Evolutionary conservation across 805 yeast species (phyloP).

Genomic region (Monosporozyma siamensis): DNA sequence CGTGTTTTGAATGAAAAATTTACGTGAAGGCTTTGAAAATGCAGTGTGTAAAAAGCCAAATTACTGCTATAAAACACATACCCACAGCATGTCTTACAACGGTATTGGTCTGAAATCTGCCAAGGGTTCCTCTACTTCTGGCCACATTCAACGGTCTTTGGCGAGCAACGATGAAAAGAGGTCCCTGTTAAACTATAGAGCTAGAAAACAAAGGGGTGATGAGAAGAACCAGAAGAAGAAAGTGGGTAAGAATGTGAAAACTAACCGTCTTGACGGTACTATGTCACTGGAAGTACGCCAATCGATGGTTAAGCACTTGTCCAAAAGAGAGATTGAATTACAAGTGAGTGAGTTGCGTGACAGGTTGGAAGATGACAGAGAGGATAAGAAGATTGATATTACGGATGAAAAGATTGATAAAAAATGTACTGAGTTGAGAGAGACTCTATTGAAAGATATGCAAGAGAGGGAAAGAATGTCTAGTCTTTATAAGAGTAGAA

Average conservation of each 20-base stretch:
- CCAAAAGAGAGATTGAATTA: conserved; percentile 21
- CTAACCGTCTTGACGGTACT: too few species aligned
- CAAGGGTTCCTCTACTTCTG: conserved; percentile 30
- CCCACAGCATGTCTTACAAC: conserved; percentile 1
- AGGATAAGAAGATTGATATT: conserved; percentile 7
- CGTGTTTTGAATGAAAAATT: not conserved
- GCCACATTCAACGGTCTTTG: conserved; percentile 26
- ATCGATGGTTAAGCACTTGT: conserved; percentile 9
- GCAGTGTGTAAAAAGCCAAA: too few species aligned
- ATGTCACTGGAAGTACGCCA: too few species aligned
- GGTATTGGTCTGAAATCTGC: conserved; percentile 26
- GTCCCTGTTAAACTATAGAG: conserved; percentile 4
- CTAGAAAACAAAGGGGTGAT: not conserved
- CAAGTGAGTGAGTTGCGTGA: conserved; percentile 24
- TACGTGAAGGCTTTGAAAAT: not conserved
- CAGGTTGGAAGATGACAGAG: conserved; percentile 18
- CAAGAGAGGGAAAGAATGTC: conserved; percentile 9
- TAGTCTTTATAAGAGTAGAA: conserved; percentile 8
- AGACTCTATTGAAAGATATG: conserved; percentile 6
- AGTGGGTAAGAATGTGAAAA: too few species aligned
- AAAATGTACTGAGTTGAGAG: conserved; percentile 16
- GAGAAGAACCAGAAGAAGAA: not conserved
- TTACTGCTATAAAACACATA: too few species aligned
- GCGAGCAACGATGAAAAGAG: conserved; percentile 11
- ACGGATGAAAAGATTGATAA: conserved; percentile 15